Evolutionary conservation across 495 filamentous ascomycete genomes (phyloP), one percentile per base, ranked within the genome.

Genomic region (Talaromyces nanjingensis): DNA sequence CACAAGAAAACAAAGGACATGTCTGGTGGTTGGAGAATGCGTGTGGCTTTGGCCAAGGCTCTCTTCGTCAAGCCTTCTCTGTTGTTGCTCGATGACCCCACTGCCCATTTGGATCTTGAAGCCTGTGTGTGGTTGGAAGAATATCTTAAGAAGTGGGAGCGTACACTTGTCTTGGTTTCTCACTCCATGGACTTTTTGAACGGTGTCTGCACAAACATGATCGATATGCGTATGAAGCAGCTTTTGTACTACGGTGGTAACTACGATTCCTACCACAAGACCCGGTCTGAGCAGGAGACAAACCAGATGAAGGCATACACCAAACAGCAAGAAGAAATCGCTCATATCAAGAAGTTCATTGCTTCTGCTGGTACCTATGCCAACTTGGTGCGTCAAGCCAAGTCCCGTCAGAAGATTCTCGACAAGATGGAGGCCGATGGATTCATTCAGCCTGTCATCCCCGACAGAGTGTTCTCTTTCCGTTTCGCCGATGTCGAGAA

Each of bases 381-480:
- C 84, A 99, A 99, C 82, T 85, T 99, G 78, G 94, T 99, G 70
- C 83, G 92, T 72, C 94, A 98, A 81, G 94, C 94, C 76, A 98
- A 98, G 83, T 98, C 94, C 33, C 88, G 94, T 57, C 94, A 98
- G 78, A 98, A 98, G 91, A 98, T 98, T 76, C 86, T 98, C 64
- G 94, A 98, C 85, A 98, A 98, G 85, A 98, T 98, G 94, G 94
- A 98, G 82, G 96, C 94, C 63, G 94, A 98, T 69, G 94, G 94
- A 67, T 92, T 98, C 76, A 97, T 98, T 71, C 89, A 98, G 80
- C 89, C 90, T 31, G 91, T 98, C 63, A 76, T 84, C 65, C 74
- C 84, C 64, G 94, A 98, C 77, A 84, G 89, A 54, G 91, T 97
- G 70, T 98, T 98, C 83, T 92, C 91, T 60, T 98, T 98, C 88